Evolutionary conservation across 1,284 basidiomycete genomes (phyloP), one percentile per base, ranked within the genome.

Genomic region (Cryptococcus amylolentus): DNA sequence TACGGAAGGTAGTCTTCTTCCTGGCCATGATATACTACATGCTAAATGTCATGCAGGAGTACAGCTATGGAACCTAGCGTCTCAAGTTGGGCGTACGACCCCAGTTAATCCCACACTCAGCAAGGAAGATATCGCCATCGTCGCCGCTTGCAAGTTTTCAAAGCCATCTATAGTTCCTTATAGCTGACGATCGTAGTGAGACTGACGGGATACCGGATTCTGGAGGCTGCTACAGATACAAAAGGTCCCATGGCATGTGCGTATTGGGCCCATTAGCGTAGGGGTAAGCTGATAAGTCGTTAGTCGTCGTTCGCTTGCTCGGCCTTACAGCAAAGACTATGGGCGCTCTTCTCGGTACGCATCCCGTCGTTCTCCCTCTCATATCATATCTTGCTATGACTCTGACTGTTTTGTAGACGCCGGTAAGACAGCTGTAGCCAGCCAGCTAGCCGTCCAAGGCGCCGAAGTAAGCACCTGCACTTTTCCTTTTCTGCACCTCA

Each of bases 41-140:
- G 42, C 37, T n/a, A 4, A 39, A 8, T 20, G 23, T 41, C 18
- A 37, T 38, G 20, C 20, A 50, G 49, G 49, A 10, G 49, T 50
- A 6, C 49, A 50, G 10, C 31, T 50, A 35, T 50, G 49, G 49
- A 50, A 50, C 23, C 49, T 50, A 5, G 49, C 49, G 12, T 50
- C 49, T n/a, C 37, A 50, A 23, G 38, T 50, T 3, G 37, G 37
- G 10, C 31, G 20, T 14, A 20, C 38, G 12, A 40, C 38, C 20
- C 49, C 49, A 8, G 14, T 9, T n/a, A 38, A n/a, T 20, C 49
- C 49, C 10, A 13, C 18, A 20, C 49, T 50, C 10, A 50, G 49
- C 49, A 50, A 50, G 20, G 49, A 41, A 38, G 49, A 39, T 14
- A n/a, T 50, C 9, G 31, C 49, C 10, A 50, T 35, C 20, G 23